Evolutionary conservation across 164 flowering plant species (phyloP).

Genomic region (Sextonia rubra): DNA sequence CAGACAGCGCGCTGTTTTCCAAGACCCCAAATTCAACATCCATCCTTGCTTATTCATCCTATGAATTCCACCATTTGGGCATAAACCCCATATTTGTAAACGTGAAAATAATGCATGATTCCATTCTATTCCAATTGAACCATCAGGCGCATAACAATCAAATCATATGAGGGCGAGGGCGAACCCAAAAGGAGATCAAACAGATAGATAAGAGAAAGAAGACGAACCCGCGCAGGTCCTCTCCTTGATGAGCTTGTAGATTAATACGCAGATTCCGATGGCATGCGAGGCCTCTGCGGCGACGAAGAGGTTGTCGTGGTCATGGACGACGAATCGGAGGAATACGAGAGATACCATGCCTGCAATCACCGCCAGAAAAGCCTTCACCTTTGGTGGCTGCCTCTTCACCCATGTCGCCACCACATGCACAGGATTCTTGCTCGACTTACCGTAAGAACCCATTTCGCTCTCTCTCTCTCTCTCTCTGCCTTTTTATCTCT

Average conservation of each 20-base stretch:
- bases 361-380: slow-evolving; percentile 25
- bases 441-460: not conserved
- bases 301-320: slow-evolving; percentile 37
- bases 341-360: slow-evolving; percentile 30
- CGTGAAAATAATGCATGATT: too few species aligned
- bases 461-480: not conserved
- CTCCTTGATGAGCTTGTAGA: slow-evolving; percentile 36
- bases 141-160: too few species aligned
- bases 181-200: too few species aligned
- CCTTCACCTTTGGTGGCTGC: slow-evolving; percentile 36
- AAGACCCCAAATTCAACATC: too few species aligned
- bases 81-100: too few species aligned
- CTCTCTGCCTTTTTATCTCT: too few species aligned
- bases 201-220: not conserved
- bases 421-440: not conserved
- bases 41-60: too few species aligned
- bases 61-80: too few species aligned
- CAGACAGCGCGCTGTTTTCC: too few species aligned
- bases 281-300: slow-evolving; percentile 38
- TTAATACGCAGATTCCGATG: slow-evolving; percentile 32
- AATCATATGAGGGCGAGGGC: too few species aligned
- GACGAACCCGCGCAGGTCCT: slow-evolving; percentile 31
- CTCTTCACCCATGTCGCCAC: slow-evolving; percentile 30
- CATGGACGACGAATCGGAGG: slow-evolving; percentile 28
- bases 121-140: too few species aligned